These are phyloP conservation scores for Lactifluus hygrophoroides DNA, from an alignment of 768 basidiomycete genomes.

Conservation along the genomic window DNA sequence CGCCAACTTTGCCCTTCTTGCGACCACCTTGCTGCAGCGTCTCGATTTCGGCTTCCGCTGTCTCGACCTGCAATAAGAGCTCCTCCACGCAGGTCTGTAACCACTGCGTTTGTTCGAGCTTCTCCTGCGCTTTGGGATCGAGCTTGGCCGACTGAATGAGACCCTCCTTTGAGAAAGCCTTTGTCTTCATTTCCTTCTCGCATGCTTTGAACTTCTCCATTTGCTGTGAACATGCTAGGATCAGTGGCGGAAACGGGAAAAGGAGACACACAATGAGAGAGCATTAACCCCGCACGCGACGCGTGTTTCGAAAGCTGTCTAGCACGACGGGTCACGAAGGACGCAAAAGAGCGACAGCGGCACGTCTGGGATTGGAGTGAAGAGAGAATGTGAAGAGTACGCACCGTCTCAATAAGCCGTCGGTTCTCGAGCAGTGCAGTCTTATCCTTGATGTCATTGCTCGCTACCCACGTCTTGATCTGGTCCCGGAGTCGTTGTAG, in stretches of 20 bases:
- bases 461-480: slow-evolving; percentile 94
- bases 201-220: slow-evolving; percentile 99
- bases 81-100: slow-evolving; percentile 85
- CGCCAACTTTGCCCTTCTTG: slow-evolving; percentile 72
- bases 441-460: slow-evolving; percentile 99
- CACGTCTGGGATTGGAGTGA: background rate
- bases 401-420: slow-evolving; percentile 92
- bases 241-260: slow-evolving; percentile 14
- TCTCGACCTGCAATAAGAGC: slow-evolving; percentile 86
- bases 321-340: background rate
- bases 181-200: slow-evolving; percentile 99
- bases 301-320: background rate
- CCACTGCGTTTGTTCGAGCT: slow-evolving; percentile 84
- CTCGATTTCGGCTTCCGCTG: slow-evolving; percentile 93
- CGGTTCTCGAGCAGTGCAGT: slow-evolving; percentile 84
- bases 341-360: background rate
- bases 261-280: background rate
- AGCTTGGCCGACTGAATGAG: slow-evolving; percentile 89
- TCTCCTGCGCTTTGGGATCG: slow-evolving; percentile 96
- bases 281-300: background rate
- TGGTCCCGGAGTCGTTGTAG: slow-evolving; percentile 77
- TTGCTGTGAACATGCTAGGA: slow-evolving; percentile 57
- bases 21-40: slow-evolving; percentile 64
- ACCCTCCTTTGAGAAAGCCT: slow-evolving; percentile 98
- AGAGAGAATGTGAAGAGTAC: slow-evolving; percentile 26